These are phyloP conservation scores for Metschnikowia cerradonensis DNA, from an alignment of 805 yeast genomes.

Conservation along the genomic window DNA sequence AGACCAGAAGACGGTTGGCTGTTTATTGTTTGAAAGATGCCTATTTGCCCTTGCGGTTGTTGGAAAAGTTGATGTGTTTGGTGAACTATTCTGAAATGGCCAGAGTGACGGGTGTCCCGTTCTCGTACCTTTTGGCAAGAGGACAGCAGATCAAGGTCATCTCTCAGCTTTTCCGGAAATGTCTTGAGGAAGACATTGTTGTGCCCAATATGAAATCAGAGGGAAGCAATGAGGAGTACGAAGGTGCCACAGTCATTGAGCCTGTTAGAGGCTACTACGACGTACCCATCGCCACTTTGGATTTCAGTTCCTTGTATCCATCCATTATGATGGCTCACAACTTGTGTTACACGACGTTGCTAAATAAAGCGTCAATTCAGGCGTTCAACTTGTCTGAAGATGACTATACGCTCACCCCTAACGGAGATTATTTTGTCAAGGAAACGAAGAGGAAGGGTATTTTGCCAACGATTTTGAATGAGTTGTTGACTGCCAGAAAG, in stretches of 20 bases:
- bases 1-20: constrained; percentile 91
- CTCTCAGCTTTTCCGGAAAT: constrained; percentile 91
- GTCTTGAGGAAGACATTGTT: constrained; percentile 78
- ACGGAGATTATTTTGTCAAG: constrained; percentile 86
- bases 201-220: constrained; percentile 85
- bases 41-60: constrained; percentile 77
- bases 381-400: constrained; percentile 58
- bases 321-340: constrained; percentile 89
- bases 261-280: constrained; percentile 94
- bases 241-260: constrained; percentile 98
- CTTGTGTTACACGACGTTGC: constrained; percentile 87
- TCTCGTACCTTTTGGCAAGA: constrained; percentile 78
- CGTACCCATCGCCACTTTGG: constrained; percentile 95
- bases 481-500: constrained; percentile 86
- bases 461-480: constrained; percentile 86
- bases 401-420: constrained; percentile 86
- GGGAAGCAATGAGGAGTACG: constrained; percentile 87
- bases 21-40: constrained; percentile 98
- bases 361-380: constrained; percentile 65
- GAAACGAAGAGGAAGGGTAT: constrained; percentile 70
- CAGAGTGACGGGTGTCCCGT: constrained; percentile 98
- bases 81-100: constrained; percentile 99
- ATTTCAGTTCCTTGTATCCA: constrained; percentile 96
- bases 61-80: constrained; percentile 92
- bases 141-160: constrained; percentile 98